Evolutionary conservation across 352 stramenopile genomes (phyloP).

Genomic region (Achlya hypogyna): DNA sequence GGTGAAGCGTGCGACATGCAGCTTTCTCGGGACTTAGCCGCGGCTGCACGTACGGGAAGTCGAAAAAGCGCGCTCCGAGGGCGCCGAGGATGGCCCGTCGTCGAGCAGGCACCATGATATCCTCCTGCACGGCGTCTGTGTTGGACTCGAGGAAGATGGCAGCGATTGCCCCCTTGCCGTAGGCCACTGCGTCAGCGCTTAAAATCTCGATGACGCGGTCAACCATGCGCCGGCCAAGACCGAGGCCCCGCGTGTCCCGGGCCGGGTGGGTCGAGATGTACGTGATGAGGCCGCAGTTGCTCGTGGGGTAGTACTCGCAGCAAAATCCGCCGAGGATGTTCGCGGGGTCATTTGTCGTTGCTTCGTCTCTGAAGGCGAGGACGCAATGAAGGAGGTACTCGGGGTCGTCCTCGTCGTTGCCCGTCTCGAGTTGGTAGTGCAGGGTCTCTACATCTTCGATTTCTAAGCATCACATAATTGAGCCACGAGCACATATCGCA

Average conservation of each 20-base stretch:
- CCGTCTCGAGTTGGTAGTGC: not conserved
- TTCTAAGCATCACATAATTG: not conserved
- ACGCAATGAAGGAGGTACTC: constrained; percentile 7
- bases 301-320: constrained; percentile 11
- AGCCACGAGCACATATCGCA: too few relatives aligned
- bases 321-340: constrained; percentile 12
- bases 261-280: constrained; percentile 12
- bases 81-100: not conserved
- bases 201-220: not conserved
- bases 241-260: not conserved
- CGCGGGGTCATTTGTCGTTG: not conserved
- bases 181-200: not conserved
- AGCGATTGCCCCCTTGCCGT: not conserved
- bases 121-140: not conserved
- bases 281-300: constrained; percentile 18
- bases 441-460: not conserved
- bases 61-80: not conserved
- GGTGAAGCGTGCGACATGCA: not conserved
- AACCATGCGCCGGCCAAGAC: not conserved
- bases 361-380: not conserved
- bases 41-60: constrained; percentile 12
- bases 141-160: constrained; percentile 19
- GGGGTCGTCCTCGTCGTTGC: not conserved
- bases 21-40: not conserved
- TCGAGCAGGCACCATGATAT: constrained; percentile 6